These are phyloP conservation scores for Tympanopsis confertula DNA, from an alignment of 2,329 filamentous ascomycete genomes.

Conservation along the genomic window DNA sequence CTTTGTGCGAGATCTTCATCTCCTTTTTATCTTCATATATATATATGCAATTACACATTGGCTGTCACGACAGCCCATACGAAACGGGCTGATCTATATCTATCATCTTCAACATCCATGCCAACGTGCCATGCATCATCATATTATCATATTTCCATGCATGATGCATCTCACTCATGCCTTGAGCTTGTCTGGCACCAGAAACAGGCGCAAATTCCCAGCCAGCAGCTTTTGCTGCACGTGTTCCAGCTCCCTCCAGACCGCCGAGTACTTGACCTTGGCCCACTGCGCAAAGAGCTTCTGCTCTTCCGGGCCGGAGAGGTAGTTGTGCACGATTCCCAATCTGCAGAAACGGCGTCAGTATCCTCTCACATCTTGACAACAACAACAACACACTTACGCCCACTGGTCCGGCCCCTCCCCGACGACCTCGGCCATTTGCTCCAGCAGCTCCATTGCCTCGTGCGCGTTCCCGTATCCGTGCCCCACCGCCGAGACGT, in stretches of 20 bases:
- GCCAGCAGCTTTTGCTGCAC: slow-evolving; percentile 32
- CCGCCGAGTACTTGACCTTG: slow-evolving; percentile 49
- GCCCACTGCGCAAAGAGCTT: slow-evolving; percentile 66
- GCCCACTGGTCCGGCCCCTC: slow-evolving; percentile 56
- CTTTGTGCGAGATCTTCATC: too few relatives aligned
- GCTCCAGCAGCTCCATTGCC: slow-evolving; percentile 51
- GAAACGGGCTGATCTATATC: too few relatives aligned
- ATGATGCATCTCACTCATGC: too few relatives aligned
- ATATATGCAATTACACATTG: too few relatives aligned
- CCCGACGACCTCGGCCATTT: slow-evolving; percentile 56
- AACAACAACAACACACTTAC: slow-evolving; percentile 39
- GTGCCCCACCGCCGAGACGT: slow-evolving; percentile 65
- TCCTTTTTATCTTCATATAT: too few relatives aligned
- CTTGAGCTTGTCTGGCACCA: background rate
- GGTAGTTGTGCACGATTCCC: slow-evolving; percentile 64
- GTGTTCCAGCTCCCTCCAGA: slow-evolving; percentile 56
- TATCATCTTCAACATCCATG: too few relatives aligned
- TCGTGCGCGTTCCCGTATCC: slow-evolving; percentile 61
- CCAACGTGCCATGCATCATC: too few relatives aligned
- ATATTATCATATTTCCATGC: too few relatives aligned
- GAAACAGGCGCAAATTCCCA: slow-evolving; percentile 16
- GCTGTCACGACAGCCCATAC: too few relatives aligned
- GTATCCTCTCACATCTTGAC: background rate
- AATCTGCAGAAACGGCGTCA: slow-evolving; percentile 34
- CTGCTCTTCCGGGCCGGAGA: slow-evolving; percentile 55